Conservation (phyloP, 768 basidiomycete genomes). For the Infundibulicybe gibba region DNA sequence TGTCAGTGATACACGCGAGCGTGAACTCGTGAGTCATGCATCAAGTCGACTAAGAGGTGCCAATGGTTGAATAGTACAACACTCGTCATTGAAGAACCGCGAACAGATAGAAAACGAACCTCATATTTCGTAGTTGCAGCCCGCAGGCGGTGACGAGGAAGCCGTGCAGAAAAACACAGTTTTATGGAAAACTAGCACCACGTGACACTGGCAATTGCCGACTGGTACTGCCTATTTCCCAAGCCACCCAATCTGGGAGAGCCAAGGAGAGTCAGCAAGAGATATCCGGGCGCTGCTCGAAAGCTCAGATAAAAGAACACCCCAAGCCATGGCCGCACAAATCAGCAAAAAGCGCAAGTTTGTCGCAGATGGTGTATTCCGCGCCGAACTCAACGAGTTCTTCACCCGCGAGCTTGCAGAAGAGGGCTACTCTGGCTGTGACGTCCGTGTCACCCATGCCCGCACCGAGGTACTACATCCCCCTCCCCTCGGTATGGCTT, state of each 20-base stretch:
- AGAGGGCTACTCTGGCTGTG: conserved; percentile 99
- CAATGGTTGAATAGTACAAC: conserved; percentile 74
- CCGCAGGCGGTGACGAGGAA: neutral
- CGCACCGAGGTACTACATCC: conserved; percentile 77
- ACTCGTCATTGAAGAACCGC: conserved; percentile 62
- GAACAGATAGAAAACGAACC: conserved; percentile 8
- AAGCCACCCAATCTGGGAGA: conserved; percentile 17
- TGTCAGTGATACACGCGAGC: conserved; percentile 68
- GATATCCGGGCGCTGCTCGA: conserved; percentile 1
- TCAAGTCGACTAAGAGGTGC: conserved; percentile 93
- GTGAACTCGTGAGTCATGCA: conserved; percentile 27
- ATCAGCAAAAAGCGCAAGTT: conserved; percentile 99
- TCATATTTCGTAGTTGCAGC: too few species aligned
- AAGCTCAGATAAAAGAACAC: neutral
- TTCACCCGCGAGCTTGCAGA: conserved; percentile 97
- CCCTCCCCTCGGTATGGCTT: too few species aligned
- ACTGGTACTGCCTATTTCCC: conserved; percentile 20
- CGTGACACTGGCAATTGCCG: conserved; percentile 17
- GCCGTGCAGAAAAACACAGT: neutral
- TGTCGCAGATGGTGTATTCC: conserved; percentile 98
- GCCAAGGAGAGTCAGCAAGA: neutral
- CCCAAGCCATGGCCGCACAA: conserved; percentile 60
- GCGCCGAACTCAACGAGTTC: conserved; percentile 99
- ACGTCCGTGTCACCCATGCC: conserved; percentile 98
- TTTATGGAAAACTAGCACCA: neutral